Evolutionary conservation across 169 alveolate species (phyloP).

Genomic region (Eimeria sp.): DNA sequence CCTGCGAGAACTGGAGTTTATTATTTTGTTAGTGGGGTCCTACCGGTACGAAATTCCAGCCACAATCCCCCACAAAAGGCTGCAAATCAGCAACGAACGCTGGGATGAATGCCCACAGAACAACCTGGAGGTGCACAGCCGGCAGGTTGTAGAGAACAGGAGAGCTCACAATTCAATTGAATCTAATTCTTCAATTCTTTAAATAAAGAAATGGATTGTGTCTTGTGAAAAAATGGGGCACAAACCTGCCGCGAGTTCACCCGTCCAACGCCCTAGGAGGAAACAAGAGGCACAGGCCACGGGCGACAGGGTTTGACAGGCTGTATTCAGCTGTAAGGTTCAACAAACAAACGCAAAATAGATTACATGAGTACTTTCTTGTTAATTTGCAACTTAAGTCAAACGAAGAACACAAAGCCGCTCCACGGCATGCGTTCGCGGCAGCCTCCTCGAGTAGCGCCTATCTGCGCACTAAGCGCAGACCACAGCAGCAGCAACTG

Average conservation of each 20-base stretch:
- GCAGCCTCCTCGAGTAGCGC: conserved; percentile 64
- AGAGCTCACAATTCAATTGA: background rate
- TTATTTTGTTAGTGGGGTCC: background rate
- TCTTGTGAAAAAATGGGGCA: conserved; percentile 4
- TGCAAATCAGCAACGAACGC: background rate
- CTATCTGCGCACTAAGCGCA: conserved; percentile 54
- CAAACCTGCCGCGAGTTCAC: background rate
- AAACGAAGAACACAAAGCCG: conserved; percentile 1
- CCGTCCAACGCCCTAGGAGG: background rate
- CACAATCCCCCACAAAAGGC: background rate
- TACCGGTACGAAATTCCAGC: background rate
- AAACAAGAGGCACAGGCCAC: conserved; percentile 24
- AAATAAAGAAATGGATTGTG: background rate
- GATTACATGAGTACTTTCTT: background rate
- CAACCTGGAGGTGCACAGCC: conserved; percentile 28
- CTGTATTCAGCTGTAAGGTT: background rate
- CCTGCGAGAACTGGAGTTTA: background rate
- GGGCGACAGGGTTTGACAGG: conserved; percentile 60
- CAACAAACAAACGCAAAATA: conserved; percentile 11
- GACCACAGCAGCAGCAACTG: background rate
- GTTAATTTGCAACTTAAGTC: background rate
- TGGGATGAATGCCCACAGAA: conserved; percentile 29
- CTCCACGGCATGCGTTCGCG: conserved; percentile 60
- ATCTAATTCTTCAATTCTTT: background rate
- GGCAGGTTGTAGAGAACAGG: background rate